Conservation (phyloP, 2,329 filamentous ascomycete genomes). For the Phyllosticta citriasiana region DNA sequence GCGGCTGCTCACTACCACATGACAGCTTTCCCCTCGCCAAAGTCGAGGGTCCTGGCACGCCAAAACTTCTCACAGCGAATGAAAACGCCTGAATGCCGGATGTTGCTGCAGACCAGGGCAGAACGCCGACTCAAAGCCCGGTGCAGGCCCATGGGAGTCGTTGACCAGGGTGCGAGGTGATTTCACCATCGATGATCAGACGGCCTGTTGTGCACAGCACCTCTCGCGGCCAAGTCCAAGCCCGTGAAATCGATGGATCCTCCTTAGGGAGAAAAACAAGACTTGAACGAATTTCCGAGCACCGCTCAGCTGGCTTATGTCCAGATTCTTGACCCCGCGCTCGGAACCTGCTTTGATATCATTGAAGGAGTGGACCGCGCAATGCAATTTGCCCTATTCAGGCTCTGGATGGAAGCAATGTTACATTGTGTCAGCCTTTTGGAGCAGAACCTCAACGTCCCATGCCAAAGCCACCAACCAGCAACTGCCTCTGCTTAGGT, state of each 20-base stretch:
- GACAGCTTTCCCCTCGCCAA: slow-evolving; percentile 4
- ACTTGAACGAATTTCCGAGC: neutral
- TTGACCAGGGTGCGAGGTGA: neutral
- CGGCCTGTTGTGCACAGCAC: neutral
- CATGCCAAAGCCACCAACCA: neutral
- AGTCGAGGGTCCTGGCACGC: neutral
- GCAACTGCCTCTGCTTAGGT: neutral
- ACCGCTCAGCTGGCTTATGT: neutral
- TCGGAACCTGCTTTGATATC: neutral
- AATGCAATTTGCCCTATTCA: neutral
- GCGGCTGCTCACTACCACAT: slow-evolving; percentile 9
- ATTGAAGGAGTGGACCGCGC: neutral
- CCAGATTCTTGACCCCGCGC: neutral
- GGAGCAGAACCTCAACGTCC: neutral
- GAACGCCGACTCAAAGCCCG: neutral
- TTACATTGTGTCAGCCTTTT: neutral
- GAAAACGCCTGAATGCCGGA: neutral
- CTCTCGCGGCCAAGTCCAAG: neutral
- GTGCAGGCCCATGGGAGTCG: neutral
- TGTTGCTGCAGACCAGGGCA: neutral
- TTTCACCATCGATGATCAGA: neutral
- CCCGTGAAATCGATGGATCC: neutral
- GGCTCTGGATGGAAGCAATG: neutral
- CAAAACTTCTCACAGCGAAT: neutral
- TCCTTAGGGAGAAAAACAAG: neutral